A percentile compares a stretch with the other conserved stretches of the same genome.
Conservation (phyloP, 305 asterid species). For the Solanum hybrid region DNA sequence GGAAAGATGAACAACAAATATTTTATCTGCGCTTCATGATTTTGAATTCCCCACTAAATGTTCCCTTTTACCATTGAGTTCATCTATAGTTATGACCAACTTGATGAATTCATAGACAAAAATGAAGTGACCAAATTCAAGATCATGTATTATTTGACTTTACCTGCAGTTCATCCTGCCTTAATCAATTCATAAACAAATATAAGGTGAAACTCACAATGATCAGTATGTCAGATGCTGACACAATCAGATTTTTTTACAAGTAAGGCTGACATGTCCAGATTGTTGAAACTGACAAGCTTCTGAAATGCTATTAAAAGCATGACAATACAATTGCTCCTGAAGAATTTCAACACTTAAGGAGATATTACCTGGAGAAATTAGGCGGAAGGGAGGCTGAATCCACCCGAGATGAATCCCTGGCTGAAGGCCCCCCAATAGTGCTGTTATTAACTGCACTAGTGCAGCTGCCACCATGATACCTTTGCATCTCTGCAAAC, state of each 20-base stretch:
- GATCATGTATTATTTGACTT: background rate
- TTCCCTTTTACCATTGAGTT: background rate
- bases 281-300: background rate
- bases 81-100: background rate
- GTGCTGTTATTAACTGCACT: slow-evolving; percentile 90
- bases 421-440: slow-evolving; percentile 55
- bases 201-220: background rate
- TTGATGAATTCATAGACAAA: background rate
- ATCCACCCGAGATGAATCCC: slow-evolving; percentile 76
- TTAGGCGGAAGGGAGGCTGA: slow-evolving; percentile 52
- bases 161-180: background rate
- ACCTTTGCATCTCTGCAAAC: slow-evolving; percentile 96
- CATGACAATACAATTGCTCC: background rate
- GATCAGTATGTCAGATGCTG: background rate
- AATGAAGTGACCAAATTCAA: background rate
- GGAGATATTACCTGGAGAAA: slow-evolving; percentile 49
- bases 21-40: background rate
- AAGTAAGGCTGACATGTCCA: background rate
- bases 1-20: background rate
- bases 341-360: background rate
- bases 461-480: slow-evolving; percentile 91
- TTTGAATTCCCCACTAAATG: background rate
- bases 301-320: background rate
- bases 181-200: background rate
- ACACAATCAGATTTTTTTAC: background rate